These are phyloP conservation scores for Bertia moriformis DNA, from an alignment of 2,329 filamentous ascomycete genomes.

Conservation along the genomic window DNA sequence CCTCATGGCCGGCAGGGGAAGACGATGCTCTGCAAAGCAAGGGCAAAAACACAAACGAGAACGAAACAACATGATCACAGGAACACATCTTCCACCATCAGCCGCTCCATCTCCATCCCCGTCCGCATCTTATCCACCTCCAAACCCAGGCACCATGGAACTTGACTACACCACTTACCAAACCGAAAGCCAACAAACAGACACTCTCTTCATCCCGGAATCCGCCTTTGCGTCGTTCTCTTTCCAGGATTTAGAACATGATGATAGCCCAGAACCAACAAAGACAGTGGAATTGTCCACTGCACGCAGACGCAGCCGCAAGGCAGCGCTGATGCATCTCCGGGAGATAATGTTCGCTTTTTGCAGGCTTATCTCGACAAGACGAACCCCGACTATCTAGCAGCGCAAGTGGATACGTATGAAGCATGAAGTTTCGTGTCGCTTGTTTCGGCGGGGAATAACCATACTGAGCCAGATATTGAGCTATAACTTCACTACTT, in stretches of 20 bases:
- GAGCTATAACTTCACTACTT: slow-evolving; percentile 1
- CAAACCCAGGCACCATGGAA: not conserved
- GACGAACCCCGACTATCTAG: not conserved
- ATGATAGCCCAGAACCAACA: too few relatives aligned
- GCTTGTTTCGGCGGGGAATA: slow-evolving; percentile 2
- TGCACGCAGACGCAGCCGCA: too few relatives aligned
- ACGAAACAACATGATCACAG: too few relatives aligned
- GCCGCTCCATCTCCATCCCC: not conserved
- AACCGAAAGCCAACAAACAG: not conserved
- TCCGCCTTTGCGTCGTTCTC: not conserved
- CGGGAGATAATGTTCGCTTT: too few relatives aligned
- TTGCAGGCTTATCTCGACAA: too few relatives aligned
- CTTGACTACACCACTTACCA: not conserved
- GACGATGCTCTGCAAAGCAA: not conserved
- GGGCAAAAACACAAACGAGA: not conserved
- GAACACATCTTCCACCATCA: too few relatives aligned
- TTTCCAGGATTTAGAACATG: not conserved
- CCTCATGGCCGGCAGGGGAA: not conserved
- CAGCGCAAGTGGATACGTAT: not conserved
- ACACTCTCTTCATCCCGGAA: not conserved
- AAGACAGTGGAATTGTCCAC: too few relatives aligned
- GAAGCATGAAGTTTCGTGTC: not conserved
- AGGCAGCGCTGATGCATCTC: too few relatives aligned
- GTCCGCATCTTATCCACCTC: not conserved
- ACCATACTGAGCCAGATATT: slow-evolving; percentile 3